Base-by-base conservation (phyloP, 805 yeast genomes). In the Yarrowia sp. region DNA sequence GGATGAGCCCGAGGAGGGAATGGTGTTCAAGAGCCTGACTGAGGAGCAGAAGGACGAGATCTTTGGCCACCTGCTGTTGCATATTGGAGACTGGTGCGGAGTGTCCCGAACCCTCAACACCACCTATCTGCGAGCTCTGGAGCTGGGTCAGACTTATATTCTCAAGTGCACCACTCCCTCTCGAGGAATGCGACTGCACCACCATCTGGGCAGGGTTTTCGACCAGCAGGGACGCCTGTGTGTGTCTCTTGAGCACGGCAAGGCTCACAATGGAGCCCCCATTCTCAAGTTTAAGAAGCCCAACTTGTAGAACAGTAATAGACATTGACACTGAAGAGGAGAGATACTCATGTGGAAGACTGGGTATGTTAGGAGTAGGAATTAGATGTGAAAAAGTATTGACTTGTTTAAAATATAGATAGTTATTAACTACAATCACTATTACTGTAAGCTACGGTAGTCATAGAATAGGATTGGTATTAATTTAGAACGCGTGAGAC, bases 181-280 rank as follows among this genome's bases (percentile, higher is more conserved):
- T 46, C 66, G 66, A 47, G 66, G 66, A 12, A 46, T 61, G 66
- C 53, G 55, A 14, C 66, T 61, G 34, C 66, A 61, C 46, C 66
- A 61, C 55, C 66, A 61, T 46, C 55, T 61, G 10, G 66, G 55
- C n/a, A 19, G 24, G 7, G 38, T 61, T n/a, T 61, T 9, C 46
- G 66, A 61, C 55, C 33, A 61, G 66, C 55, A 61, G 55, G 66
- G 55, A 3, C 43, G 55, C 4, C 46, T 61, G 6, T 61, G 66
- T n/a, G 55, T 61, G 10, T 61, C 66, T 24, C 34, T 61, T 4
- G 66, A 61, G 36, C 66, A 61, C n/a, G 66, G 66, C 9, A 61
- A 61, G 55, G 66, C 55, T 36, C 55, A 47, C 36, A 34, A 47
- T 13, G 53, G 55, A 46, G 66, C 66, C 14, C 36, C 43, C 20